Conservation (phyloP, 768 basidiomycete genomes). For the Boletus fagicola region DNA sequence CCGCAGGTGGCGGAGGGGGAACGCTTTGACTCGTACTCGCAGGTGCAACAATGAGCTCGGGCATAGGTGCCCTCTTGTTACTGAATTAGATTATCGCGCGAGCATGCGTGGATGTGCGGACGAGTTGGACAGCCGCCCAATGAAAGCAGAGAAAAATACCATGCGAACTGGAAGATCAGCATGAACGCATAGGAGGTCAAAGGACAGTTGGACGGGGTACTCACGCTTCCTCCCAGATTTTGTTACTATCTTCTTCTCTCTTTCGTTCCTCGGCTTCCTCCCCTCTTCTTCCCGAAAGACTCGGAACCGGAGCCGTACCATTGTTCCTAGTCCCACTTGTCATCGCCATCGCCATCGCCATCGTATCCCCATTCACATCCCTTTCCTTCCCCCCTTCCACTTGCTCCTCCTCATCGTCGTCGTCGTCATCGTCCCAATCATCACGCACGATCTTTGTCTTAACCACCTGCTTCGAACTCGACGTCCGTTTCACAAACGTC, state of each 20-base stretch:
- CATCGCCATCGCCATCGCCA: not conserved
- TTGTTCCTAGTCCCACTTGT: not conserved
- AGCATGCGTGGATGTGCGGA: not conserved
- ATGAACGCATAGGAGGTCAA: not conserved
- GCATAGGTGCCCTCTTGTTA: conserved; percentile 66
- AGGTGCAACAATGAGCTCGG: conserved; percentile 49
- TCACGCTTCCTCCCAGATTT: conserved; percentile 72
- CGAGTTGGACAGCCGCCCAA: not conserved
- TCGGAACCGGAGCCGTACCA: not conserved
- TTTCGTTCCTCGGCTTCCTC: not conserved
- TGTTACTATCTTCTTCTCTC: conserved; percentile 37
- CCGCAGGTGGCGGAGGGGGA: conserved; percentile 51
- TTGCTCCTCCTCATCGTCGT: conserved; percentile 25
- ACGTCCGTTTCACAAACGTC: not conserved
- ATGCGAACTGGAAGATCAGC: conserved; percentile 15
- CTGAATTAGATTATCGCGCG: conserved; percentile 33
- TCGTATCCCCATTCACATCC: not conserved
- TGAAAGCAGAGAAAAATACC: not conserved
- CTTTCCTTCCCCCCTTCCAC: too few relatives aligned
- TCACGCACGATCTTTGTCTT: conserved; percentile 35
- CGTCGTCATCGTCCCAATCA: conserved; percentile 61
- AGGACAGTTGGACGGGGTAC: conserved; percentile 25
- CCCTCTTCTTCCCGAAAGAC: not conserved
- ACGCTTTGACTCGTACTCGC: conserved; percentile 38
- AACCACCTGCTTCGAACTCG: not conserved